These are phyloP conservation scores for Saccharum hybrid DNA, from an alignment of 202 grass and related monocot genomes.

Conservation along the genomic window DNA sequence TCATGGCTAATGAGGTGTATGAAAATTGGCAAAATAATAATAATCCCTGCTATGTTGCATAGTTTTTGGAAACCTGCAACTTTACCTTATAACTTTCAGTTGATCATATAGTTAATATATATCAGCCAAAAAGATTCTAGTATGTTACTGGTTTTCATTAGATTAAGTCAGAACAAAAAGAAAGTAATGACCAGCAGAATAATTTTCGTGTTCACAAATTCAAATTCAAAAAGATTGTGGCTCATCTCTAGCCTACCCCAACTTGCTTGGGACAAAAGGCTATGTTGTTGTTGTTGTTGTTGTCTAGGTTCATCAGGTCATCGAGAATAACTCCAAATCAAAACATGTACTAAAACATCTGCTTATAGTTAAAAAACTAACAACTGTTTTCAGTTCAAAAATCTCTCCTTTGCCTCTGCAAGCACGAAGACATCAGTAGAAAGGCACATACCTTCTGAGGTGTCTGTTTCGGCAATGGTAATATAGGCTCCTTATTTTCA, in stretches of 20 bases:
- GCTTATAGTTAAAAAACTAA: background rate
- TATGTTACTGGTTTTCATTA: background rate
- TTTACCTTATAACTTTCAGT: background rate
- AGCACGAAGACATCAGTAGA: background rate
- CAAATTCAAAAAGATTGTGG: constrained; percentile 20
- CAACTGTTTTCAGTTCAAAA: background rate
- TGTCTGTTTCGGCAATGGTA: constrained; percentile 65
- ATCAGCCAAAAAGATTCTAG: background rate
- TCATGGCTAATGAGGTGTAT: background rate
- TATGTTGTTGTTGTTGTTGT: no score
- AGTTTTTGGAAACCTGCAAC: background rate
- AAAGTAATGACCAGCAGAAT: background rate
- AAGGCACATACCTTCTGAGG: constrained; percentile 58
- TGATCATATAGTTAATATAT: background rate
- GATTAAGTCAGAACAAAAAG: background rate
- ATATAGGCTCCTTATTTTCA: constrained; percentile 69
- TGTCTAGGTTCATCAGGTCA: background rate
- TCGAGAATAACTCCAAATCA: background rate
- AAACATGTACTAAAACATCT: background rate
- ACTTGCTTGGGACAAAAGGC: no score
- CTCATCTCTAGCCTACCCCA: no score
- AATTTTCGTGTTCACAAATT: background rate
- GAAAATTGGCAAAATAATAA: background rate
- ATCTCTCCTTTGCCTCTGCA: background rate
- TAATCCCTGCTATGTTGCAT: constrained; percentile 4